Base-by-base conservation (phyloP, 179 eudicot genomes). In the Spinacia oleracea region DNA sequence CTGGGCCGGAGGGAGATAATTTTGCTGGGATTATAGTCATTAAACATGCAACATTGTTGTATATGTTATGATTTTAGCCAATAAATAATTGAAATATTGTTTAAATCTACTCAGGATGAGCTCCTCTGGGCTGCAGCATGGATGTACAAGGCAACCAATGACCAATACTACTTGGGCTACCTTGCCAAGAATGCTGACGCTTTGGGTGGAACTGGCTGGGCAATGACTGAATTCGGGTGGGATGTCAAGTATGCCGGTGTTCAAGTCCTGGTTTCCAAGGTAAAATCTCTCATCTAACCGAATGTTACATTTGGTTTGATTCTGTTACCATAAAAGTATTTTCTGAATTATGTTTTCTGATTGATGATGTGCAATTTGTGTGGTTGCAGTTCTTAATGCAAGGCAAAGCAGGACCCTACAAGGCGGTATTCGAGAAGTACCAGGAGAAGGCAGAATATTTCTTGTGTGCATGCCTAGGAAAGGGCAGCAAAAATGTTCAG, bases 221-320 rank as follows among this genome's bases (percentile, higher is more conserved):
- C 88, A 80, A 93, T 93, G 90, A 93, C 91, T 72, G 99, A 96
- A 81, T 96, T 96, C 46, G 92, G 99, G 18, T 96, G 99, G 99
- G 99, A 96, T 81, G 98, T 91, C 68, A 96, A 96, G 82, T 96
- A 96, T 73, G 97, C 99, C 5, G 99, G 99, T 86, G 98, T 93
- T 70, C 98, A 95, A 79, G 91, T 94, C 77, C 90, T 95, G 9
- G 97, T 91, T 66, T 92, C 98, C 50, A 90, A 95, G 98, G 97
- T 93, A 77, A 38, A 5, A 21, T 46, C 9, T 15, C 6, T 1
- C 20, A 60, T 42, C 10, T n/a, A 15, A 56, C n/a, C n/a, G 18
- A 31, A 31, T 5, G 0, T 9, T 50, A 15, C 7, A 15, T 1
- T 27, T 20, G 35, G 43, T 16, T 25, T 43, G 4, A 46, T 45